Base-by-base conservation (phyloP, 805 yeast species). In the Candida sanyiensis region DNA sequence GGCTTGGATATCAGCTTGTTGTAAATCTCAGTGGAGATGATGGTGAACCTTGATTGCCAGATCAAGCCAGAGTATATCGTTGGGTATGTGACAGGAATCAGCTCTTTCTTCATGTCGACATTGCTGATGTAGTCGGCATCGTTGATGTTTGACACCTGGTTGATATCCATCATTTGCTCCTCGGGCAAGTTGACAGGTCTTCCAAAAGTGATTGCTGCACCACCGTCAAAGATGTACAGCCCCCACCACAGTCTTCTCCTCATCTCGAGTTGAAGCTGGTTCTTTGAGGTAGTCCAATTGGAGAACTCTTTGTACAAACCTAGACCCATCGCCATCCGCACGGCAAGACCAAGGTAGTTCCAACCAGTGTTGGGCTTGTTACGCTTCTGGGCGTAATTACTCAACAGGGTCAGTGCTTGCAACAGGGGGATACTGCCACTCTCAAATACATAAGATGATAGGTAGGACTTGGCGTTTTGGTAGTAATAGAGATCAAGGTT, bases 161-260 rank as follows among this genome's bases (percentile, higher is more conserved):
- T 60, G 19, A 73, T 70, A 49, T 73, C 77, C 49, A 73, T 64
- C 43, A 65, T 66, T 33, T 66, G 66, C 12, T 59, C 56, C 8
- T 60, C 58, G 1, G 81, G 80, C 33, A 75, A 58, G 45, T 69
- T 69, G 5, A 75, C 66, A 1, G 87, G 86, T 47, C 87, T 60
- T 11, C 84, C 85, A 56, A 76, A 75, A 1, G 82, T 73, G 17
- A 80, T 64, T 1, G 82, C 73, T 13, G 82, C 73, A 37, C 81
- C 79, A 13, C 77, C 72, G 55, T 78, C 85, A 48, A 76, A 76
- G 37, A 73, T 69, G 46, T 73, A 77, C 8, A 81, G 47, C 2
- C 81, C 80, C 82, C 84, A 80, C 83, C 84, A 80, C 23, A 77
- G 55, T 39, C 84, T 59, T 50, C 83, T 63, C 46, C 83, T 66